phyloP scores from a whole-genome alignment of 2,329 filamentous ascomycete genomes.

The Xylariaceae sp. region DNA sequence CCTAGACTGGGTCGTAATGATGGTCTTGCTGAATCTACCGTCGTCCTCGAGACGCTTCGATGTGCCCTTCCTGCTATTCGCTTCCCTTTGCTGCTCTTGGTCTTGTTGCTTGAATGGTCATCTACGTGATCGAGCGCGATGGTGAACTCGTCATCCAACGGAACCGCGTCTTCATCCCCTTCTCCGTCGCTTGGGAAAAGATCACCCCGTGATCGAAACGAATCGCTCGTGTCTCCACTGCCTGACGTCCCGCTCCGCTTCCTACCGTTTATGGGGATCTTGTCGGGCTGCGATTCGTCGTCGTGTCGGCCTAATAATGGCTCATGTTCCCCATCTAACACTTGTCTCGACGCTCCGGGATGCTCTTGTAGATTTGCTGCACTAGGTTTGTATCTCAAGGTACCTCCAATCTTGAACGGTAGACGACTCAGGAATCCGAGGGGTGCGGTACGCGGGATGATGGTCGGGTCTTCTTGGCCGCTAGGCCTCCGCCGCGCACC shows the following conservation, averaged over 20 bases:
- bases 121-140: slow-evolving; percentile 79
- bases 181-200: slow-evolving; percentile 84
- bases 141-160: slow-evolving; percentile 89
- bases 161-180: slow-evolving; percentile 91
- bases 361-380: slow-evolving; percentile 90
- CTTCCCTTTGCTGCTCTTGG: slow-evolving; percentile 63
- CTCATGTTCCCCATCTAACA: slow-evolving; percentile 60
- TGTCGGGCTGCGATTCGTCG: slow-evolving; percentile 23
- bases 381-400: slow-evolving; percentile 84
- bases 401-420: slow-evolving; percentile 83
- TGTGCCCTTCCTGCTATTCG: slow-evolving; percentile 47
- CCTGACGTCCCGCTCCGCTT: slow-evolving; percentile 77
- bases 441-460: slow-evolving; percentile 86
- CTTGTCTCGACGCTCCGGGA: slow-evolving; percentile 57
- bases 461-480: slow-evolving; percentile 74
- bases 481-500: slow-evolving; percentile 51
- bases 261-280: slow-evolving; percentile 45
- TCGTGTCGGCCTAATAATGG: slow-evolving; percentile 60
- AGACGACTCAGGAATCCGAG: slow-evolving; percentile 83
- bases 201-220: slow-evolving; percentile 84
- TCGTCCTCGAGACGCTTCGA: slow-evolving; percentile 62
- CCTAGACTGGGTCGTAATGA: slow-evolving; percentile 29
- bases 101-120: slow-evolving; percentile 70
- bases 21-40: slow-evolving; percentile 48
- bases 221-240: slow-evolving; percentile 82